Percentiles rank a stretch among this genome's conserved stretches.
Conservation (phyloP, 805 yeast genomes). For the Candida pseudofarinosa region DNA sequence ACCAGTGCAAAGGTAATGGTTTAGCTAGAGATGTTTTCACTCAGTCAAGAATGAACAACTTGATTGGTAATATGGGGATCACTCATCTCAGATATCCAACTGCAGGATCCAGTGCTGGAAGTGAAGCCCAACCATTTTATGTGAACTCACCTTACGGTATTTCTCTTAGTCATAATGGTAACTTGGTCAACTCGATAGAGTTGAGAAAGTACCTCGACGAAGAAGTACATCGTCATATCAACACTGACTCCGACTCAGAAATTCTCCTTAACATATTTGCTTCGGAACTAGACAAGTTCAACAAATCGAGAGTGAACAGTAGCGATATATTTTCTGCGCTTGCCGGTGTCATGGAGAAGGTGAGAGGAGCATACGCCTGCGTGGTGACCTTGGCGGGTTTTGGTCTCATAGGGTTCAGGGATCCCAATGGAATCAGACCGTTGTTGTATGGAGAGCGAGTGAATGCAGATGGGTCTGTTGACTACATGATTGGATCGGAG, state of each 20-base stretch:
- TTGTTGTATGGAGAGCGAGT: conserved; percentile 78
- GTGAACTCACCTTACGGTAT: conserved; percentile 97
- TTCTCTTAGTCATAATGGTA: conserved; percentile 88
- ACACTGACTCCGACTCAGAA: conserved; percentile 96
- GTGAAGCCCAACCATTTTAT: conserved; percentile 98
- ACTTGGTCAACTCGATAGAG: conserved; percentile 81
- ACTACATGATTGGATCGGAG: conserved; percentile 94
- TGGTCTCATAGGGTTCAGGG: conserved; percentile 93
- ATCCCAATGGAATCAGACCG: conserved; percentile 96
- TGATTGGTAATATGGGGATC: conserved; percentile 92
- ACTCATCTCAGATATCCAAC: conserved; percentile 96
- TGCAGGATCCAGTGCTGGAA: conserved; percentile 91
- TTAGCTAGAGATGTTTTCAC: conserved; percentile 98
- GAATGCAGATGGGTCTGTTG: conserved; percentile 62
- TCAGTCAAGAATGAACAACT: conserved; percentile 66
- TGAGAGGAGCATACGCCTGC: conserved; percentile 98
- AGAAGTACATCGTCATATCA: conserved; percentile 92
- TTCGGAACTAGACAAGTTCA: conserved; percentile 81
- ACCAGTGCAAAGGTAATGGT: conserved; percentile 98
- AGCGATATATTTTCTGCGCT: conserved; percentile 85
- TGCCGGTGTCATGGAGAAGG: conserved; percentile 70
- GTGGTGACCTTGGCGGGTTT: conserved; percentile 93
- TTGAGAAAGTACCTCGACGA: conserved; percentile 81
- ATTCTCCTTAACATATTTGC: conserved; percentile 87
- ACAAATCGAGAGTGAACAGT: conserved; percentile 89